Evolutionary conservation across 1,284 basidiomycete species (phyloP).

Genomic region (Fomes fomentarius): DNA sequence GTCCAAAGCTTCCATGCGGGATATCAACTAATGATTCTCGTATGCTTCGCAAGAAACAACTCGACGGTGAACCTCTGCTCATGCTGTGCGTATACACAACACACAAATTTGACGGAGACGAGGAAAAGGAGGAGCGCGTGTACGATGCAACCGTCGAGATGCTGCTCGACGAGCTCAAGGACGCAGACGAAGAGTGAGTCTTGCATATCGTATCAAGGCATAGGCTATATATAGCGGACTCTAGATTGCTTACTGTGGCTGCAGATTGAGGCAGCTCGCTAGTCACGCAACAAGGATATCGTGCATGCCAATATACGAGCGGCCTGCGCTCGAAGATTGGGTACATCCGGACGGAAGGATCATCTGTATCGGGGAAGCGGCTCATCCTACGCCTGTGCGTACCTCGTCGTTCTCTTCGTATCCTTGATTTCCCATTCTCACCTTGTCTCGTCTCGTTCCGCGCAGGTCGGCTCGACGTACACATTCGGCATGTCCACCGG

Average conservation of each 20-base stretch:
- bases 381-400: constrained; percentile 56
- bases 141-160: not conserved
- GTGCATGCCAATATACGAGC: constrained; percentile 16
- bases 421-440: not conserved
- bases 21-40: no score
- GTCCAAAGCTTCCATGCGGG: no score
- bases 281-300: constrained; percentile 11
- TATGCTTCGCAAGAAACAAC: not conserved
- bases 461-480: constrained; percentile 57
- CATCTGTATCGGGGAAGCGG: constrained; percentile 41
- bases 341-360: constrained; percentile 28
- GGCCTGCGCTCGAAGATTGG: constrained; percentile 31
- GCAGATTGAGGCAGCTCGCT: constrained; percentile 21
- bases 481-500: constrained; percentile 53
- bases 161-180: constrained; percentile 7
- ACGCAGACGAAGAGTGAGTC: constrained; percentile 16
- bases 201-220: no score
- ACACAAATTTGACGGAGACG: not conserved
- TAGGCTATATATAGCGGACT: no score
- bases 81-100: not conserved
- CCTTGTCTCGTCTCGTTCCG: not conserved
- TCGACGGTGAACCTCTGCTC: not conserved
- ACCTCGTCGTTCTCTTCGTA: not conserved
- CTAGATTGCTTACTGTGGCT: no score
- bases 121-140: not conserved